These are phyloP conservation scores for Curvularia lunata DNA, from an alignment of 2,329 filamentous ascomycete genomes.

Conservation along the genomic window DNA sequence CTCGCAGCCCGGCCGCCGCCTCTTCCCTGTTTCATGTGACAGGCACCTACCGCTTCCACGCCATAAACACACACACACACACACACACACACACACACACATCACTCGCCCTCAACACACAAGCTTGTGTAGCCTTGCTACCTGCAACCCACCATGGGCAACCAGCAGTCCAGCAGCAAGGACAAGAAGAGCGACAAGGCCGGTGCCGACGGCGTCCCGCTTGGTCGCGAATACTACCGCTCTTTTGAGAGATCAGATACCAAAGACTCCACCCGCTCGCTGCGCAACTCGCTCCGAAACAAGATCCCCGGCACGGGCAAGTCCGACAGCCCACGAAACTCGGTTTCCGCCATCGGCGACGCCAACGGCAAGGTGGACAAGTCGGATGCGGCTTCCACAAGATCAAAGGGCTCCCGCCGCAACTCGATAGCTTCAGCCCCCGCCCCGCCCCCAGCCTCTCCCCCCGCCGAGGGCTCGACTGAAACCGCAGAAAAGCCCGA, in stretches of 20 bases:
- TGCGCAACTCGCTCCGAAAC: slow-evolving; percentile 79
- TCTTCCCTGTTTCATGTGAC: slow-evolving; percentile 17
- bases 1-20: slow-evolving; percentile 16
- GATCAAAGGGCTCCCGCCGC: slow-evolving; percentile 58
- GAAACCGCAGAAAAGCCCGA: slow-evolving; percentile 45
- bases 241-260: slow-evolving; percentile 93
- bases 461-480: slow-evolving; percentile 5
- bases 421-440: slow-evolving; percentile 46
- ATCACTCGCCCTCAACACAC: slow-evolving; percentile 13
- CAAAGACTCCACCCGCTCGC: slow-evolving; percentile 86
- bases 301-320: slow-evolving; percentile 81
- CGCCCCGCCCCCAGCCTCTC: slow-evolving; percentile 47
- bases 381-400: slow-evolving; percentile 76
- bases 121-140: slow-evolving; percentile 14
- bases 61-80: slow-evolving; percentile 21
- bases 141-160: slow-evolving; percentile 70
- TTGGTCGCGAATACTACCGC: slow-evolving; percentile 77
- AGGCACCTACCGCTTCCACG: slow-evolving; percentile 2
- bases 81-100: slow-evolving; percentile 19
- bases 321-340: slow-evolving; percentile 81
- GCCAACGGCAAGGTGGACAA: slow-evolving; percentile 65
- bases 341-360: slow-evolving; percentile 63
- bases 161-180: slow-evolving; percentile 70
- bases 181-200: slow-evolving; percentile 54
- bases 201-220: slow-evolving; percentile 60